phyloP scores from a whole-genome alignment of 2,329 filamentous ascomycete genomes.

The Fusarium subtropicale region DNA sequence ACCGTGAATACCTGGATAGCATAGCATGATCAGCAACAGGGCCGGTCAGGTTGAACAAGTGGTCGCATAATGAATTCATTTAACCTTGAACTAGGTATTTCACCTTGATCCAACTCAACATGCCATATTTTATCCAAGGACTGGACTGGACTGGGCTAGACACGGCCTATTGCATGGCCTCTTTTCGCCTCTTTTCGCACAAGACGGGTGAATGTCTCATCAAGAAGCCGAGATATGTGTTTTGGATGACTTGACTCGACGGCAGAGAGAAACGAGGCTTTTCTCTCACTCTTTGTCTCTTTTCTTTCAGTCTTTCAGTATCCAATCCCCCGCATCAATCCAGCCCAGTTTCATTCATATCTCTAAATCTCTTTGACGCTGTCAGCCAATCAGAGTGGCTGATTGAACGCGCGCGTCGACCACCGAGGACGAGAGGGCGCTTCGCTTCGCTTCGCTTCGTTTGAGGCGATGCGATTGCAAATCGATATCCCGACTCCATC shows the following conservation, averaged over 20 bases:
- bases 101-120: background rate
- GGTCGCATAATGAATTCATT: constrained; percentile 18
- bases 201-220: constrained; percentile 22
- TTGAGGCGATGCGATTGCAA: constrained; percentile 5
- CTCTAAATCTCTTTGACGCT: constrained; percentile 5
- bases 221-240: constrained; percentile 5
- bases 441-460: constrained; percentile 4
- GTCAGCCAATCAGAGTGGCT: background rate
- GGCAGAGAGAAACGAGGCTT: constrained; percentile 4
- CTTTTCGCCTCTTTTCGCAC: constrained; percentile 18
- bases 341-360: constrained; percentile 8
- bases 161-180: constrained; percentile 12
- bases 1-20: constrained; percentile 14
- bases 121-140: background rate
- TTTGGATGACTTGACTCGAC: background rate
- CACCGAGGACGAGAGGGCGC: constrained; percentile 18
- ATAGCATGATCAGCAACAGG: constrained; percentile 23
- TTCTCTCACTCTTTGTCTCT: background rate
- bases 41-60: constrained; percentile 8
- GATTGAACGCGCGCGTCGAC: constrained; percentile 30
- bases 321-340: constrained; percentile 14
- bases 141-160: background rate
- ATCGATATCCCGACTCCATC: background rate
- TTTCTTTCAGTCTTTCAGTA: constrained; percentile 1
- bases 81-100: background rate